These are phyloP conservation scores for Blastobotrys robertii DNA, from an alignment of 805 yeast species.

Conservation along the genomic window DNA sequence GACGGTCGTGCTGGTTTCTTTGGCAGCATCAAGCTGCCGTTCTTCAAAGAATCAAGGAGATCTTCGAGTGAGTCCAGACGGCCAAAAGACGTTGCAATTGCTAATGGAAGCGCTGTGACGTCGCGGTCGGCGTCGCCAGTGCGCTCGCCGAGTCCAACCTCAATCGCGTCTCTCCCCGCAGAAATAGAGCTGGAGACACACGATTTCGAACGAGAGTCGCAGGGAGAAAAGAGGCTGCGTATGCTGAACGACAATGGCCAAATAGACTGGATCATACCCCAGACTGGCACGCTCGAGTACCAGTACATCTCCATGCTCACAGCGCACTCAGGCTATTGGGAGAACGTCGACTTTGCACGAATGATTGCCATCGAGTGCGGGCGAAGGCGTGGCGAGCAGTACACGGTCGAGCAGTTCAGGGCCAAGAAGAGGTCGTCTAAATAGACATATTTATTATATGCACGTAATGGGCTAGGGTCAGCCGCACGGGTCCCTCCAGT, in stretches of 20 bases:
- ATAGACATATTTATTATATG: neutral
- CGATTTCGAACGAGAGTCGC: slow-evolving; percentile 18
- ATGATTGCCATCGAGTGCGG: slow-evolving; percentile 31
- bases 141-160: neutral
- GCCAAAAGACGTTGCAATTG: no score
- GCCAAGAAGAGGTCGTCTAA: slow-evolving; percentile 9
- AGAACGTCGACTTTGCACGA: slow-evolving; percentile 75
- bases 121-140: neutral
- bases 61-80: neutral
- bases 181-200: slow-evolving; percentile 19
- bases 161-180: slow-evolving; percentile 1
- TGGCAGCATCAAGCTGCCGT: slow-evolving; percentile 7
- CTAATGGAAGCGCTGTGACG: no score
- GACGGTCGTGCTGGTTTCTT: slow-evolving; percentile 11
- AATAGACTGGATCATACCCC: slow-evolving; percentile 61
- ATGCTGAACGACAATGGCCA: slow-evolving; percentile 68
- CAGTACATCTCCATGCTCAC: slow-evolving; percentile 73
- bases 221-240: slow-evolving; percentile 32
- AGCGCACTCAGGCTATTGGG: slow-evolving; percentile 87
- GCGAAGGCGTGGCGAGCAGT: slow-evolving; percentile 21
- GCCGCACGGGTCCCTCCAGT: neutral
- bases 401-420: slow-evolving; percentile 19
- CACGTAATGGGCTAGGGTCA: neutral
- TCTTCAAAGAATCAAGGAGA: neutral
- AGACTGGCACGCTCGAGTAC: slow-evolving; percentile 56